phyloP scores from a whole-genome alignment of 2,329 filamentous ascomycete genomes.

The Aspergillus sp. region DNA sequence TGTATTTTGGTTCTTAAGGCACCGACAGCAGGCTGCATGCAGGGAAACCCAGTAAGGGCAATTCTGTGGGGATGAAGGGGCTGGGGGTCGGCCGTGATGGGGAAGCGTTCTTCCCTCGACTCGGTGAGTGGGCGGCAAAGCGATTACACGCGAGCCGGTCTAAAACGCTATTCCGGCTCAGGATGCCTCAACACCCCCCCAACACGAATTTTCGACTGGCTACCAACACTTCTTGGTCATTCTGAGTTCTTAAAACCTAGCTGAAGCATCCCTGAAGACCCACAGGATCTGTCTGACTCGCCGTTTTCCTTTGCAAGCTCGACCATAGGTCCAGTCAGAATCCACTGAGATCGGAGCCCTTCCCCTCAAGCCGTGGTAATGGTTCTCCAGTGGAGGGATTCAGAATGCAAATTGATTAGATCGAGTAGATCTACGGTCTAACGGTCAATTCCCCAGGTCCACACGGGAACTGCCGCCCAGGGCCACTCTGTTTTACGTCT shows the following conservation, averaged over 20 bases:
- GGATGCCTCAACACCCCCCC: constrained; percentile 2
- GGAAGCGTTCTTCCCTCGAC: constrained; percentile 4
- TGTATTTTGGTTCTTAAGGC: background rate
- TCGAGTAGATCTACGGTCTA: constrained; percentile 1
- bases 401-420: background rate
- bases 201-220: background rate
- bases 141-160: background rate
- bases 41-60: background rate
- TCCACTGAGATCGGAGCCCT: background rate
- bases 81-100: background rate
- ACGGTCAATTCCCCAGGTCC: constrained; percentile 1
- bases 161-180: constrained; percentile 8
- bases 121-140: constrained; percentile 3
- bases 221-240: background rate
- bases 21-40: too few species aligned
- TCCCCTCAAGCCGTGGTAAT: background rate
- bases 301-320: background rate
- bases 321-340: background rate
- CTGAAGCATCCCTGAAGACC: background rate
- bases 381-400: background rate
- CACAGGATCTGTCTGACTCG: background rate
- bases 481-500: constrained; percentile 5
- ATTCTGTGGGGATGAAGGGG: background rate
- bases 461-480: constrained; percentile 9
- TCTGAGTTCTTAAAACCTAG: background rate